A percentile compares a stretch with the other conserved stretches of the same genome.
Evolutionary conservation across 495 filamentous ascomycete species (phyloP).

Genomic region (Aspergillus baeticus): DNA sequence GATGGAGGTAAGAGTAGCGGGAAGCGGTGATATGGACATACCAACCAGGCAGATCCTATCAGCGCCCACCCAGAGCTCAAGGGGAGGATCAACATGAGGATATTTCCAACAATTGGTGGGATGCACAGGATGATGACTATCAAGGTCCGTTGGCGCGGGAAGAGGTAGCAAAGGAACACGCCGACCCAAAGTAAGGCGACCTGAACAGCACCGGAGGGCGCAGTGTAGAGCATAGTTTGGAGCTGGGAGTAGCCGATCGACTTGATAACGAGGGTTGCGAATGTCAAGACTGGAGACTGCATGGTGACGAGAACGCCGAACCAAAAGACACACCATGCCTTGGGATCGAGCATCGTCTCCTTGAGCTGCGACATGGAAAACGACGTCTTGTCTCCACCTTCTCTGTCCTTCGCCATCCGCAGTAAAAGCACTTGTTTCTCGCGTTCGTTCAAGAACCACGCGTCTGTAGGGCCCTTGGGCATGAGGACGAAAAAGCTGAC

Average conservation of each 20-base stretch:
- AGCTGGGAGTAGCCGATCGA: constrained; percentile 28
- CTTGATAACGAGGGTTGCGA: constrained; percentile 37
- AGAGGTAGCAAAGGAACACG: constrained; percentile 19
- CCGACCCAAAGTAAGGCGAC: constrained; percentile 34
- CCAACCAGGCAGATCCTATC: constrained; percentile 36
- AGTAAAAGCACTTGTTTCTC: constrained; percentile 53
- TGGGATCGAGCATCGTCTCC: constrained; percentile 56
- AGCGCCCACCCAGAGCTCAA: constrained; percentile 29
- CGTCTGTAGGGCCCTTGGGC: constrained; percentile 57
- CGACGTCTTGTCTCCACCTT: constrained; percentile 58
- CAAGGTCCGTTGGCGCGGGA: constrained; percentile 24
- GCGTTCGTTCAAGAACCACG: constrained; percentile 55
- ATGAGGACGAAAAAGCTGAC: constrained; percentile 53
- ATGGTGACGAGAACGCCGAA: constrained; percentile 37
- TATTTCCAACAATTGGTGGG: constrained; percentile 26
- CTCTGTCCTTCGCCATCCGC: constrained; percentile 55
- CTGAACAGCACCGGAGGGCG: constrained; percentile 33
- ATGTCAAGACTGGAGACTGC: constrained; percentile 13
- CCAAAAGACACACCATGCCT: constrained; percentile 55
- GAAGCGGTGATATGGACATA: constrained; percentile 12
- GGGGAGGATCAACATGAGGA: constrained; percentile 31
- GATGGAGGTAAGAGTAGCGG: too few species aligned
- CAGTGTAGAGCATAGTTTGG: constrained; percentile 32
- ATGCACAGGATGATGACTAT: constrained; percentile 25
- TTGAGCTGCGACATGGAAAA: constrained; percentile 55